These are phyloP conservation scores for Oryza meridionalis DNA, from an alignment of 176 grass and related monocot species.

Conservation along the genomic window DNA sequence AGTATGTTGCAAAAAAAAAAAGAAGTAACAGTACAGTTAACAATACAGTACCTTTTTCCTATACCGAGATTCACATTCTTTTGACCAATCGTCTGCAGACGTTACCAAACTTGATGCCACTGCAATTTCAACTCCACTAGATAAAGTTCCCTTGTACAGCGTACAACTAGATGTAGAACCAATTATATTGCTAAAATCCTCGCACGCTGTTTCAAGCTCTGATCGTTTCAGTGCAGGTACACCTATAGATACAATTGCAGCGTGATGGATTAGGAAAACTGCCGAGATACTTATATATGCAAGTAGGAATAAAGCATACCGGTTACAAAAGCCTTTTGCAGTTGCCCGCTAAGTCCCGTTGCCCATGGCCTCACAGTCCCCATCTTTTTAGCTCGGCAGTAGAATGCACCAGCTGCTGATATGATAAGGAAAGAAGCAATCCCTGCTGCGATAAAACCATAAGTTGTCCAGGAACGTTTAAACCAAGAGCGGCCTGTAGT, in stretches of 20 bases:
- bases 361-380: constrained; percentile 83
- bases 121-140: constrained; percentile 85
- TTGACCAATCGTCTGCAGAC: constrained; percentile 74
- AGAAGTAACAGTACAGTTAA: constrained; percentile 3
- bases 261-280: constrained; percentile 16
- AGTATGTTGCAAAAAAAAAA: background rate
- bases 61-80: constrained; percentile 69
- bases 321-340: constrained; percentile 90
- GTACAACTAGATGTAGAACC: constrained; percentile 65
- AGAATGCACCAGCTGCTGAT: constrained; percentile 47
- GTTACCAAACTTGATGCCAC: constrained; percentile 56
- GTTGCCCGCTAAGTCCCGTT: constrained; percentile 85
- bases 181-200: constrained; percentile 92
- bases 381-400: constrained; percentile 59
- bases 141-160: constrained; percentile 91
- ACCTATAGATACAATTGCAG: constrained; percentile 55
- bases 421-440: constrained; percentile 53
- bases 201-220: constrained; percentile 81
- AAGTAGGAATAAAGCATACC: constrained; percentile 52
- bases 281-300: constrained; percentile 9
- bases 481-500: constrained; percentile 7
- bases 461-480: constrained; percentile 42
- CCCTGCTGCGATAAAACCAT: constrained; percentile 35
- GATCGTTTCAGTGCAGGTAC: constrained; percentile 71
- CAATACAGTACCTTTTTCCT: constrained; percentile 71